Base-by-base conservation (phyloP, 2,329 filamentous ascomycete genomes). In the Venturiaceae sp. region DNA sequence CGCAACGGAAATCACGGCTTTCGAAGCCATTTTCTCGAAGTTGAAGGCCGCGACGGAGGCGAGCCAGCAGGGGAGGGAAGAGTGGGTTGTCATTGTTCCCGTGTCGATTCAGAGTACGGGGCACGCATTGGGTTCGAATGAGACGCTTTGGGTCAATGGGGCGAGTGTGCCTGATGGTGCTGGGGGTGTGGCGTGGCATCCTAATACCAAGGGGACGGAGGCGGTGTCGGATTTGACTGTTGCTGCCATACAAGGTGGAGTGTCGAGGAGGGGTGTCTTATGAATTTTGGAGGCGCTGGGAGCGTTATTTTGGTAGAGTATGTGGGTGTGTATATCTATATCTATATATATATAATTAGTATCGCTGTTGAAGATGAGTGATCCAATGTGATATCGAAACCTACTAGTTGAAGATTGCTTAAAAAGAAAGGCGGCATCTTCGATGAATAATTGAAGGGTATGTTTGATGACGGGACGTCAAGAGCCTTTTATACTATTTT, bases 131-230 rank as follows among this genome's bases (percentile, higher is more conserved):
- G 58, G 53, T 6, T 47, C 33, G 47, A 36, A 5, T 7, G 30
- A 47, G 21, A 36, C 58, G 26, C 44, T 50, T 4, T 59, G 58
- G 58, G 37, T 58, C 6, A 58, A 58, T 54, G 57, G 57, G n/a
- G 46, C 26, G 4, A 44, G 14, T 30, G 52, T 56, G 14, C 37
- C 54, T 8, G 4, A 6, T 30, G 34, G 54, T 39, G 37, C 54
- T 9, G 37, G 37, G 13, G 54, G 54, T 7, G 9, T 32, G 9
- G 3, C 3, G 13, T 56, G 54, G 54, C 54, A 56, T 56, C 54
- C 54, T 23, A 56, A 56, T 21, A 32, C 54, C 2, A 21, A 21
- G 33, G 54, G 54, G 54, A 56, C 36, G 54, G 7, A 32, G 26
- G 34, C 32, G 16, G 54, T 56, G 7, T 33, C 54, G 14, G 54